Conservation (phyloP, 345 rosid species). For the Punica granatum region DNA sequence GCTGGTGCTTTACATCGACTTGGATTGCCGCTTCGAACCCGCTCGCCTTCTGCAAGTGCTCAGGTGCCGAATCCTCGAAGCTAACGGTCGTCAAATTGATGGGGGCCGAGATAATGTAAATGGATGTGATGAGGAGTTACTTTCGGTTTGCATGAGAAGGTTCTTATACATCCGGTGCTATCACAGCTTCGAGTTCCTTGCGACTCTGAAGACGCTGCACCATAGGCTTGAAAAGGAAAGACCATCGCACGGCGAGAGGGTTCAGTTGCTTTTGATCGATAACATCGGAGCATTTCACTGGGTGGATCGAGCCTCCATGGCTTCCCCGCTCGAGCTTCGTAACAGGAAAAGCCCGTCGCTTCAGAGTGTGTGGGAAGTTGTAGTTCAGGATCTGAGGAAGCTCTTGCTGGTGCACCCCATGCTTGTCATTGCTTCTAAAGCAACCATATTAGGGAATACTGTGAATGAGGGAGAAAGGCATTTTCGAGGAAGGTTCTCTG, state of each 20-base stretch:
- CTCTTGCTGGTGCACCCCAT: constrained; percentile 53
- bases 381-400: constrained; percentile 65
- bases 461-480: constrained; percentile 35
- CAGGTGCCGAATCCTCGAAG: constrained; percentile 31
- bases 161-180: constrained; percentile 62
- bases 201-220: constrained; percentile 53
- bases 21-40: constrained; percentile 71
- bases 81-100: constrained; percentile 9
- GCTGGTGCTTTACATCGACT: constrained; percentile 50
- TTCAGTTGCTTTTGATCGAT: constrained; percentile 62
- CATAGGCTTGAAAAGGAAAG: constrained; percentile 36
- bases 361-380: constrained; percentile 44
- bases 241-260: constrained; percentile 35
- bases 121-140: constrained; percentile 36
- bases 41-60: constrained; percentile 55
- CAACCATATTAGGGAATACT: constrained; percentile 35
- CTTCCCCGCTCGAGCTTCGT: constrained; percentile 26
- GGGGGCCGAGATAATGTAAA: constrained; percentile 19
- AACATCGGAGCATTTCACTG: constrained; percentile 89
- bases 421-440: constrained; percentile 59
- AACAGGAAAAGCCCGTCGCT: constrained; percentile 62
- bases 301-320: constrained; percentile 64
- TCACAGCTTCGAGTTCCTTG: constrained; percentile 54
- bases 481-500: constrained; percentile 22
- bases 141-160: constrained; percentile 48